Evolutionary conservation across 441 rosid genomes (phyloP), one percentile per base, ranked within the genome.

Genomic region (Francoa sonchifolia): DNA sequence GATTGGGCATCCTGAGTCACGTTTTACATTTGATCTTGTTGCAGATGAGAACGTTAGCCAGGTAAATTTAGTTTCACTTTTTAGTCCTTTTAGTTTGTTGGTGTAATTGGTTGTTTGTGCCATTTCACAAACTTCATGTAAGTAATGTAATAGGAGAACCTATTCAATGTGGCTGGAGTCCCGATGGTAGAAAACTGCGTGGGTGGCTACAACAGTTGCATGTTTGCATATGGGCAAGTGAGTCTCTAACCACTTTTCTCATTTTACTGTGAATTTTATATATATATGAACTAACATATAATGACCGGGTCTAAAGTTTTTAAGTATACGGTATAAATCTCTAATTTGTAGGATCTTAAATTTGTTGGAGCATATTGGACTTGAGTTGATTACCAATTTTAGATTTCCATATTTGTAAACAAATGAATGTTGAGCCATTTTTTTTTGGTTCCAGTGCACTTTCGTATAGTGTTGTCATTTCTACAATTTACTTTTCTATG

Each of bases 141-240:
- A 16, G 17, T 34, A 19, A 49, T 21, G 8, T 61, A 19, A 37
- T 74, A 90, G 99, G 99, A 87, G 72, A 63, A 67, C 48, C 46
- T 92, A 61, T 92, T 92, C 57, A 73, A 81, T 59, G 92, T 76
- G 40, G 94, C 99, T 50, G 99, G 97, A 47, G 67, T 87, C 39
- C 95, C 97, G 0, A 92, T 83, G 97, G 99, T 92, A 42, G 99
- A 87, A 23, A 92, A 87, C 57, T 90, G 96, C 6, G 65, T 92
- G 50, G 92, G 76, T 50, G 99, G 97, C 13, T 92, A 92, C 65
- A 87, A 92, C 52, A 87, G 97, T 41, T 92, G 99, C 58, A 92
- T 87, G 99, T 87, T 92, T 63, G 99, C 99, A 0, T 87, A 92
- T 63, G 99, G 97, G 35, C 97, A 92, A 55, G 99, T 89, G 48